These are phyloP conservation scores for Fomitiporia mediterranea DNA, from an alignment of 1,284 basidiomycete species.

Conservation along the genomic window DNA sequence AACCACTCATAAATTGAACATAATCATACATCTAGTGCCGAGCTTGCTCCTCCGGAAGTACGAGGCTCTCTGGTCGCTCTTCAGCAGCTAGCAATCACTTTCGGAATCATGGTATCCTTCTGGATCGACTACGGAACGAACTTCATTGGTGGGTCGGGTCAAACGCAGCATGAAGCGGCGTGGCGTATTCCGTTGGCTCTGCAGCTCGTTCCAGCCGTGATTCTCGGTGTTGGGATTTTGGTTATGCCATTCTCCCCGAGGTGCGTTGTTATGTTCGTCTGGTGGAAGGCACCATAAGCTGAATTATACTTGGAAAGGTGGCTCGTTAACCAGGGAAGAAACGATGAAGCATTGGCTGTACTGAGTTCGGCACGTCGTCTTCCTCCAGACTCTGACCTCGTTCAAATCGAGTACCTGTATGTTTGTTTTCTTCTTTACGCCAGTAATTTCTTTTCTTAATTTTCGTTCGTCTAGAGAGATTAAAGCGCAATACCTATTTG, in stretches of 20 bases:
- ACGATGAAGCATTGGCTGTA: slow-evolving; percentile 67
- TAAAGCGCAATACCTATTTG: slow-evolving; percentile 72
- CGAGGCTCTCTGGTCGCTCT: slow-evolving; percentile 78
- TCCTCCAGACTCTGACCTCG: slow-evolving; percentile 54
- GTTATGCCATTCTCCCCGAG: slow-evolving; percentile 72
- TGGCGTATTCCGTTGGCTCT: slow-evolving; percentile 77
- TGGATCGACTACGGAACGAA: slow-evolving; percentile 80
- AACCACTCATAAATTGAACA: not conserved
- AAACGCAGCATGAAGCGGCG: slow-evolving; percentile 54
- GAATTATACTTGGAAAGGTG: slow-evolving; percentile 40
- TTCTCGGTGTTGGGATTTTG: slow-evolving; percentile 59
- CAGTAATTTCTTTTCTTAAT: not conserved
- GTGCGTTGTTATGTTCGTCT: slow-evolving; percentile 28
- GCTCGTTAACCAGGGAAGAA: slow-evolving; percentile 66
- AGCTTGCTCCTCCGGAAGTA: slow-evolving; percentile 77
- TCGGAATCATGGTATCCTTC: slow-evolving; percentile 68
- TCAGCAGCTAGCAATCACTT: slow-evolving; percentile 78
- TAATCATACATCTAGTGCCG: slow-evolving; percentile 34
- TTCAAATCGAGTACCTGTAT: slow-evolving; percentile 75
- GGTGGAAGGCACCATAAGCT: not conserved
- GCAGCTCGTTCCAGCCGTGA: slow-evolving; percentile 69
- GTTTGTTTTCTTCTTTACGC: not conserved
- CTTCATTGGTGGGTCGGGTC: slow-evolving; percentile 61
- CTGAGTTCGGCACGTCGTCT: slow-evolving; percentile 58
- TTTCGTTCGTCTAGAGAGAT: slow-evolving; percentile 50